Evolutionary conservation across 768 basidiomycete species (phyloP), one percentile per base, ranked within the genome.

Genomic region (Mycena capillaripes): DNA sequence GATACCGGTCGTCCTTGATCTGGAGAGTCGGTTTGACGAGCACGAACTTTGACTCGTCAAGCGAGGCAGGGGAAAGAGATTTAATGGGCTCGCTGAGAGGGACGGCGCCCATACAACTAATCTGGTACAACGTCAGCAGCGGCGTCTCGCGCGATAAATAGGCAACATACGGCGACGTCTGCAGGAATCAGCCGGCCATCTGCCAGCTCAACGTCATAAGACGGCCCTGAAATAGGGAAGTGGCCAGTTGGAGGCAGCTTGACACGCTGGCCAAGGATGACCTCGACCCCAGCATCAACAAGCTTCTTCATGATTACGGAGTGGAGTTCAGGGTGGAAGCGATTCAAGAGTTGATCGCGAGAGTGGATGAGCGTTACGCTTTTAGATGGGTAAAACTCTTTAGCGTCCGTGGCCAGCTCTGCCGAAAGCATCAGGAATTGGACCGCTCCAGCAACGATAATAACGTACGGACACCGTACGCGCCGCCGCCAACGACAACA

Each of bases 401-500:
- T 83, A 38, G 88, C 84, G 70, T 89, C 88, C 16, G 83, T 81
- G 0, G 86, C 87, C 70, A 87, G 82, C 65, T 89, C 88, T 89
- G 72, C 16, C 9, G 38, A 56, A 44, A 21, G 60, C 30, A 69
- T 23, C 4, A 16, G 14, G 4, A 56, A 25, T 10, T 11, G 16
- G 23, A 53, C 12, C 32, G 2, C 17, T 17, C 3, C 10, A 19
- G 11, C 11, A 46, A 59, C 6, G 2, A 42, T 9, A 8, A 50
- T 29, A 30, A 84, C 87, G 78, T 73, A 89, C 88, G 87, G 46
- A 90, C 84, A 1, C 90, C 90, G 21, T 89, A 86, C 6, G 90
- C 87, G 0, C 90, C 90, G 7, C 88, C 89, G n/a, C 90, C 90
- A 7, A 90, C 79, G 27, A 91, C 81, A 12, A 89, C 82, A 10